Evolutionary conservation across 495 filamentous ascomycete genomes (phyloP).

Genomic region (Aspergillus mulundensis): DNA sequence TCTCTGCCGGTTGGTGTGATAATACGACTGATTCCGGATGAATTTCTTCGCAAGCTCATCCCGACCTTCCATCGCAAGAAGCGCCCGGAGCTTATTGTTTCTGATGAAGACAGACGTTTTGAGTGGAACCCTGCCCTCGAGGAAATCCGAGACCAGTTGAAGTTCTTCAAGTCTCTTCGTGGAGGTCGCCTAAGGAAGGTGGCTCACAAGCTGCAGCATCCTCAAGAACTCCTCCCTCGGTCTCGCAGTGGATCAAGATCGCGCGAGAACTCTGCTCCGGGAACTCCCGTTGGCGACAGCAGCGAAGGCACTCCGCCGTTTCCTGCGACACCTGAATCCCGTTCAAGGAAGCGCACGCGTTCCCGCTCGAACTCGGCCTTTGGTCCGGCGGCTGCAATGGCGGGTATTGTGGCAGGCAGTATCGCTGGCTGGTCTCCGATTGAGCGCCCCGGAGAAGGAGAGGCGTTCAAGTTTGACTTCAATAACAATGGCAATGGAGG

Average conservation of each 20-base stretch:
- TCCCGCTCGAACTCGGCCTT: constrained; percentile 86
- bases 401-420: constrained; percentile 82
- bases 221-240: constrained; percentile 67
- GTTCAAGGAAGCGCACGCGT: constrained; percentile 63
- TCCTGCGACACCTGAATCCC: constrained; percentile 66
- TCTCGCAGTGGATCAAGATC: constrained; percentile 73
- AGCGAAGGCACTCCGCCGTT: constrained; percentile 47
- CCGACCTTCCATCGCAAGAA: constrained; percentile 49
- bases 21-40: constrained; percentile 73
- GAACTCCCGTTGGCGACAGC: constrained; percentile 58
- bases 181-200: constrained; percentile 87
- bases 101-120: constrained; percentile 70
- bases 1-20: constrained; percentile 69
- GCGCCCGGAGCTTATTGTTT: constrained; percentile 53
- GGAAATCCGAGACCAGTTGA: constrained; percentile 74
- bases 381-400: constrained; percentile 76
- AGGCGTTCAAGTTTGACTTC: constrained; percentile 47
- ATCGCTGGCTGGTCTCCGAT: constrained; percentile 89
- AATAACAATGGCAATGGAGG: constrained; percentile 33
- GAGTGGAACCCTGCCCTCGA: constrained; percentile 58
- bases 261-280: constrained; percentile 64
- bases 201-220: constrained; percentile 78
- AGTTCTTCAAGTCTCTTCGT: constrained; percentile 65
- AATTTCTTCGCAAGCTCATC: constrained; percentile 50
- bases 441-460: constrained; percentile 53